Base-by-base conservation (phyloP, 2,329 filamentous ascomycete species). In the Exophiala spinifera region DNA sequence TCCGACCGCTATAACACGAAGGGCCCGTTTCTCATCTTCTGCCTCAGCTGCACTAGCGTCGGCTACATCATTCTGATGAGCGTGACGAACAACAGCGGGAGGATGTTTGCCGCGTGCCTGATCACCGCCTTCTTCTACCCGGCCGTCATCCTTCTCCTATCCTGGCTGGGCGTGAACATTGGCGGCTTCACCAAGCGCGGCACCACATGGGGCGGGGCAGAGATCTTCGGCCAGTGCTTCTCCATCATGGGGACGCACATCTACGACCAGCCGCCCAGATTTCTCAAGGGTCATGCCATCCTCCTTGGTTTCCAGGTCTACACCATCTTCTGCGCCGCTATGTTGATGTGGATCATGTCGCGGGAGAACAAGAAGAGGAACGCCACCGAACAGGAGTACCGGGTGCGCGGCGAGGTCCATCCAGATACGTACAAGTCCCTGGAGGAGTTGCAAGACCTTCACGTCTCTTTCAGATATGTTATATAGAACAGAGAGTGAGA, bases 251-350 rank as follows among this genome's bases (percentile, higher is more conserved):
- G 49, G 19, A 56, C 53, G 11, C 49, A 56, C 23, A 36, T 56
- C 20, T 56, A 52, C 39, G 37, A 46, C 28, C 11, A 7, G 14
- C 49, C 53, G 5, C 56, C 56, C 2, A 49, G 53, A 14, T 59
- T 56, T 47, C 36, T 53, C 46, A 59, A 59, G 48, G 56, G 56
- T 5, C 56, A 59, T 31, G 37, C 53, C 8, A 54, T 59, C 46
- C 39, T 56, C 15, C 46, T 59, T 6, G 56, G 53, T 7, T 50
- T 59, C 34, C 33, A 44, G 4, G 4, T 28, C 14, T 28, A 53
- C 6, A 50, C 17, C 2, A 39, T 56, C 33, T 13, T 56, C 43
- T 47, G 31, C 23, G 21, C 48, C 4, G 21, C 17, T 3, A 43
- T 46, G n/a, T 7, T 48, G 4, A 51, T 59, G 36, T 50, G 25